Base-by-base conservation (phyloP, 805 yeast genomes). In the Spencermartinsiella europaea region DNA sequence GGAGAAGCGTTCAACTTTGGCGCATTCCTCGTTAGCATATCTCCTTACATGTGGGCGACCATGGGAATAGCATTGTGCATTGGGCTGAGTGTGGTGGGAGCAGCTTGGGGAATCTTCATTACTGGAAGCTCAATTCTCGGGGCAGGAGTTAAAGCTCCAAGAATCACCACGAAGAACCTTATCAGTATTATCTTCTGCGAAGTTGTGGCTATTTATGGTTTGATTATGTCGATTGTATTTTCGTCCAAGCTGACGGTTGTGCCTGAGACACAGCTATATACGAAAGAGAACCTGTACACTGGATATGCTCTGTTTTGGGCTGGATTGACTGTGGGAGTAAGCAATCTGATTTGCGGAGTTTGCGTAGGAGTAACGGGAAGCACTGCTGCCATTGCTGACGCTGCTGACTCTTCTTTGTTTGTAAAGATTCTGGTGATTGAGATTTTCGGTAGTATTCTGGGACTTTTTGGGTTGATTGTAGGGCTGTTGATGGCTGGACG, bases 31-130 rank as follows among this genome's bases (percentile, higher is more conserved):
- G 79, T 81, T 55, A 73, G 83, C 33, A 80, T 93, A 2, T 88
- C 97, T 19, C 99, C 99, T 4, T 93, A 93, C 65, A 79, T 93
- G 83, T 93, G 98, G 98, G 98, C 97, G 22, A 77, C 79, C 53
- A 67, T 89, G 53, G 99, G 99, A 46, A 88, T 93, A 52, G 83
- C 85, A 14, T 69, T 81, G 43, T 91, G 99, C 69, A 89, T 95
- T 57, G 98, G 98, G 12, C 76, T 93, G 49, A 83, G 95, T 41
- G 97, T 93, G 14, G 83, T 90, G 36, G 99, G 99, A 34, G 99
- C 99, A 14, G 98, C 98, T 3, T 93, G 99, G 99, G 99, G 99
- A 54, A 93, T 93, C 56, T 93, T 91, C 66, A 78, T 93, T 51
- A 91, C 98, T 1, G 99, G 99, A 35, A 75, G 96, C 0, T 81